Evolutionary conservation across 441 rosid species (phyloP).

Genomic region (Oxalis stricta): DNA sequence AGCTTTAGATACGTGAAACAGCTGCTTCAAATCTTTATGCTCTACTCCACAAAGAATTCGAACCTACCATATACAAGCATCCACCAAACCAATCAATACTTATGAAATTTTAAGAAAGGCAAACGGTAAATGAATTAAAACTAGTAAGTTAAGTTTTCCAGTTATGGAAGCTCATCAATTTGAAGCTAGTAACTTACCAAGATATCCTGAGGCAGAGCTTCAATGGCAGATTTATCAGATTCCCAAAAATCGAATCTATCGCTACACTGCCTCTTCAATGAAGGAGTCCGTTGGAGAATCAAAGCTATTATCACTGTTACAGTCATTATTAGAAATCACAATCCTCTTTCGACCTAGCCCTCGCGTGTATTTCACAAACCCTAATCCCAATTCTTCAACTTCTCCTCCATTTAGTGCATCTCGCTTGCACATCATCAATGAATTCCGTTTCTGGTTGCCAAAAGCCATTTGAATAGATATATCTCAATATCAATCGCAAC

Average conservation of each 20-base stretch:
- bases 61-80: conserved; percentile 27
- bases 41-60: conserved; percentile 52
- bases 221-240: conserved; percentile 31
- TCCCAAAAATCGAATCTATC: conserved; percentile 2
- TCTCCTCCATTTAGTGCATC: conserved; percentile 6
- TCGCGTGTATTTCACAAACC: conserved; percentile 32
- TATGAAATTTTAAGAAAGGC: no score
- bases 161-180: neutral
- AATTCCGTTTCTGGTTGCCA: conserved; percentile 21
- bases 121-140: neutral
- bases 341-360: conserved; percentile 73
- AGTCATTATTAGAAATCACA: conserved; percentile 22
- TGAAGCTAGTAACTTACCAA: conserved; percentile 29
- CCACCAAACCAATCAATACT: neutral
- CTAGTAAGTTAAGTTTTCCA: neutral
- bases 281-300: neutral
- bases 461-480: conserved; percentile 19
- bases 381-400: conserved; percentile 21
- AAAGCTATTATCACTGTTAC: no score
- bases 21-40: conserved; percentile 62
- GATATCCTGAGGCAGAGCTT: conserved; percentile 60
- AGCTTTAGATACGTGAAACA: conserved; percentile 46
- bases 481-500: neutral
- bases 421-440: conserved; percentile 14
- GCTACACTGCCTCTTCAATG: conserved; percentile 26